Evolutionary conservation across 495 filamentous ascomycete species (phyloP).

Genomic region (Cetradonia linearis): DNA sequence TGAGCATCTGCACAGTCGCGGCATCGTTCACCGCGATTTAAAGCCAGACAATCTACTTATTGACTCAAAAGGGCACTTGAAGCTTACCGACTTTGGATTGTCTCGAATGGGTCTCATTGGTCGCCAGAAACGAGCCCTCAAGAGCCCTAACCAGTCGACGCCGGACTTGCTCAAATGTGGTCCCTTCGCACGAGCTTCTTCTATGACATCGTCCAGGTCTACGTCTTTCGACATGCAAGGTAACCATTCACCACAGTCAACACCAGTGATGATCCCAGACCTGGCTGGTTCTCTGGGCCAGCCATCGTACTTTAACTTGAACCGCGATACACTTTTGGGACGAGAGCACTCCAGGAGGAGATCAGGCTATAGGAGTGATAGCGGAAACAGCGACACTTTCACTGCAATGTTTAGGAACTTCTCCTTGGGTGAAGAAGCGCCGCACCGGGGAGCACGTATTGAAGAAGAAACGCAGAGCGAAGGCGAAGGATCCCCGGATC

Average conservation of each 20-base stretch:
- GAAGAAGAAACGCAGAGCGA: conserved; percentile 66
- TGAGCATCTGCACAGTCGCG: conserved; percentile 85
- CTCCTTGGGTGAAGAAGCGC: conserved; percentile 60
- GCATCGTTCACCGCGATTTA: conserved; percentile 91
- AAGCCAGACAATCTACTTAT: conserved; percentile 97
- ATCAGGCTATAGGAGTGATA: conserved; percentile 87
- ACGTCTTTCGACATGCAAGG: conserved; percentile 88
- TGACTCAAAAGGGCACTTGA: conserved; percentile 91
- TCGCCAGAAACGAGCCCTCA: conserved; percentile 84
- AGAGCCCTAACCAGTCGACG: conserved; percentile 67
- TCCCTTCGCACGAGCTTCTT: conserved; percentile 74
- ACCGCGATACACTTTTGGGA: conserved; percentile 49
- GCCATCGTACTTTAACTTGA: conserved; percentile 88
- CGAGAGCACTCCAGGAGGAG: conserved; percentile 69
- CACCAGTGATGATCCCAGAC: conserved; percentile 83
- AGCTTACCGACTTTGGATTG: conserved; percentile 93
- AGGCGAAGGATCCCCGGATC: conserved; percentile 58
- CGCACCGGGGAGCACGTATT: conserved; percentile 38
- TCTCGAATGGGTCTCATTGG: conserved; percentile 96
- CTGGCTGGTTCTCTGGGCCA: conserved; percentile 53
- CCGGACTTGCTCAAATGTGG: conserved; percentile 89
- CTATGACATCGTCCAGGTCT: conserved; percentile 86
- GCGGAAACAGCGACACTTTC: conserved; percentile 74
- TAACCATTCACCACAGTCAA: conserved; percentile 64
- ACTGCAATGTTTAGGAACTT: conserved; percentile 76